Base-by-base conservation (phyloP, 2,329 filamentous ascomycete genomes). In the Hypoxylon sp. region DNA sequence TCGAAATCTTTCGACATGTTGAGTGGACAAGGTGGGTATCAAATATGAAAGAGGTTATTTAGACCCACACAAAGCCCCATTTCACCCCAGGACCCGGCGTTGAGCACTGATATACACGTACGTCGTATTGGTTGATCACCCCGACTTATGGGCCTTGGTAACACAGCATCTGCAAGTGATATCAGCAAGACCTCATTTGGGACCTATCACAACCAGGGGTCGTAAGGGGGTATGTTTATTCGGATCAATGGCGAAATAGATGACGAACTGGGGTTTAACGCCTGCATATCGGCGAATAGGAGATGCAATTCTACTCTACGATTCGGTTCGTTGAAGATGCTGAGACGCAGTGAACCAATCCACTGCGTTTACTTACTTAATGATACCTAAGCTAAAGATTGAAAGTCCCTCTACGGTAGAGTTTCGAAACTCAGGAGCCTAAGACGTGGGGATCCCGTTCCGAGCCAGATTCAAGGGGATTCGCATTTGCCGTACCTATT, bases 1-100 rank as follows among this genome's bases (percentile, higher is more conserved):
- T 28, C 41, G 14, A 36, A 36, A 46, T 41, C 21, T 13, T 48
- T 48, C 10, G 13, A 28, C 21, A 21, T 21, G 21, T 48, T 25
- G 21, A 43, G 38, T 43, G 30, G 41, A 13, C 28, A 13, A 14
- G 5, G 51, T 55, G 36, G 53, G 41, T 48, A 48, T 17, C 3
- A 46, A 48, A 36, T 57, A 48, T 36, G 19, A 32, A 32, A 36
- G 53, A 57, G 28, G 53, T 43, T 57, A 48, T 57, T 28, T 23
- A 11, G 53, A 46, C 53, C 53, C 53, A 57, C 53, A 46, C 25
- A 11, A 17, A 11, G 41, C 13, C 53, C 53, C 53, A 57, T 57
- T 36, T 46, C n/a, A 17, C 53, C n/a, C 5, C 28, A 25, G 45
- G 48, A 23, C 41, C 28, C 34, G 53, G 17, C n/a, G 41, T 57